Evolutionary conservation across 2,329 filamentous ascomycete genomes (phyloP).

Genomic region (Diplodia seriata): DNA sequence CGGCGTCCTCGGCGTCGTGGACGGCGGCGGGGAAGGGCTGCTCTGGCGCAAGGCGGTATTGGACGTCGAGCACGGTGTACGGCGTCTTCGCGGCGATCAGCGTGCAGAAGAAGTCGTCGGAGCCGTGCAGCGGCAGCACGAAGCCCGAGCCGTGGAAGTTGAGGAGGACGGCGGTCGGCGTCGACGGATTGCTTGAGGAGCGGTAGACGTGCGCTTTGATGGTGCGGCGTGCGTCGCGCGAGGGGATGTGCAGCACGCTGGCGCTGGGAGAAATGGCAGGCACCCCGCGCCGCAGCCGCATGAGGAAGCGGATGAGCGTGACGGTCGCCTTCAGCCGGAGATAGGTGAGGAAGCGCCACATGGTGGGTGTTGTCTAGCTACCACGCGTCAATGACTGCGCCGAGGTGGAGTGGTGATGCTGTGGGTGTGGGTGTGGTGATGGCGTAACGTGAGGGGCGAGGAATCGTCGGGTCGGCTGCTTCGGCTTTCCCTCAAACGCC

Average conservation of each 20-base stretch:
- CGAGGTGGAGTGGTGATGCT: neutral
- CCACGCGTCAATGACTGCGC: neutral
- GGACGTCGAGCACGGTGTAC: conserved; percentile 46
- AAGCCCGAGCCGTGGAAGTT: conserved; percentile 48
- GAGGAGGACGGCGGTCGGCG: conserved; percentile 41
- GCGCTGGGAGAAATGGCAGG: neutral
- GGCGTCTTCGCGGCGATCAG: conserved; percentile 41
- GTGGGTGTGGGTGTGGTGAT: neutral
- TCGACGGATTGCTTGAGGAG: conserved; percentile 21
- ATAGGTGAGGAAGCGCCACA: conserved; percentile 33
- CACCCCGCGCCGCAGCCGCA: neutral
- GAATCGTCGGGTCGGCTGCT: neutral
- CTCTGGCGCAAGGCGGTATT: conserved; percentile 51
- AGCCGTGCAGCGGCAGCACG: conserved; percentile 47
- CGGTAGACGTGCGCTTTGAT: conserved; percentile 40
- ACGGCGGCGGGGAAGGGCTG: conserved; percentile 48
- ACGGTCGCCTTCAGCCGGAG: conserved; percentile 36
- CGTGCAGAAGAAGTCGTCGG: conserved; percentile 50
- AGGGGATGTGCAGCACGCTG: conserved; percentile 36
- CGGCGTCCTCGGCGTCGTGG: conserved; percentile 47
- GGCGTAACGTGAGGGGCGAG: neutral
- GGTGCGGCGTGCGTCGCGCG: conserved; percentile 35
- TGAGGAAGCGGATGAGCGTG: conserved; percentile 32
- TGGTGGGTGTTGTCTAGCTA: neutral
- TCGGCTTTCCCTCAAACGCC: no score